phyloP scores from a whole-genome alignment of 257 asterid genomes.

The Solanum chaucha region DNA sequence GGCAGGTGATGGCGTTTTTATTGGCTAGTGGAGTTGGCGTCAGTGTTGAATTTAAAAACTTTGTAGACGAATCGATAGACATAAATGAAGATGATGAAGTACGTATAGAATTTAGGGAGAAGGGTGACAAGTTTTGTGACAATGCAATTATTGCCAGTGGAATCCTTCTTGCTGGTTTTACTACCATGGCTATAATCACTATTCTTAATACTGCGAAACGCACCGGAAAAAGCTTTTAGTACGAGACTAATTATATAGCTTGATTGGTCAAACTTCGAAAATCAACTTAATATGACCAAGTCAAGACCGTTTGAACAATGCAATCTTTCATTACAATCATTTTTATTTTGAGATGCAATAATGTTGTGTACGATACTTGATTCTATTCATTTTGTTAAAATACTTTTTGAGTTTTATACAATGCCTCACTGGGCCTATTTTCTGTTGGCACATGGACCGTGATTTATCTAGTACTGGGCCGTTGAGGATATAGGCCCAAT shows the following conservation, averaged over 20 bases:
- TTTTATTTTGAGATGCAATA: neutral
- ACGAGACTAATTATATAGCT: neutral
- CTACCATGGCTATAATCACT: constrained; percentile 28
- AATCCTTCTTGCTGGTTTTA: constrained; percentile 24
- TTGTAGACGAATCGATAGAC: neutral
- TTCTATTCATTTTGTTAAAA: neutral
- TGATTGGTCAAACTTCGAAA: neutral
- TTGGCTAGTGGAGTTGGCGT: constrained; percentile 50
- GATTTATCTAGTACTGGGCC: neutral
- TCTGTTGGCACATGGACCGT: neutral
- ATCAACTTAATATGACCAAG: neutral
- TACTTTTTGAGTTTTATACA: neutral
- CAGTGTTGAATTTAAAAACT: constrained; percentile 19
- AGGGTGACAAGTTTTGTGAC: neutral
- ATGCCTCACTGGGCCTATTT: neutral
- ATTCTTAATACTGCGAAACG: constrained; percentile 14
- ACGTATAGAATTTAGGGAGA: neutral
- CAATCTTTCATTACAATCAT: neutral
- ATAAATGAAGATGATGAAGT: neutral
- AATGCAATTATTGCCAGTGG: constrained; percentile 11
- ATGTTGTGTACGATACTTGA: neutral
- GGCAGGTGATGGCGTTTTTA: constrained; percentile 29
- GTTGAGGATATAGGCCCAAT: neutral
- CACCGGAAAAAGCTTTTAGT: neutral
- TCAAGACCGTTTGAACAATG: neutral